phyloP scores from a whole-genome alignment of 129 eudicot species.

The Rutidosis leptorrhynchoides region DNA sequence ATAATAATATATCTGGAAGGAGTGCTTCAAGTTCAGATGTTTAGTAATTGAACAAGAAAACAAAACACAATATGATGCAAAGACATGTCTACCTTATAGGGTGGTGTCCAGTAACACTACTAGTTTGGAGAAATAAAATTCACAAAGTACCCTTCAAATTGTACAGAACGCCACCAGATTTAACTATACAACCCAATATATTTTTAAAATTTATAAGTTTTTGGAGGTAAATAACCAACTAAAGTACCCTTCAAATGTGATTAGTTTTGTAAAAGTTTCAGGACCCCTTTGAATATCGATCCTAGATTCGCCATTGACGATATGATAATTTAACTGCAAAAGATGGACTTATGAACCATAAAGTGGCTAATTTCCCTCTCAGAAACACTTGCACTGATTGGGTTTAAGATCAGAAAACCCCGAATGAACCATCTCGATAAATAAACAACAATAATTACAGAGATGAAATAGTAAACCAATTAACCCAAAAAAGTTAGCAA shows the following conservation, averaged over 20 bases:
- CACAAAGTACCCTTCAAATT: no score
- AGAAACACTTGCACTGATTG: background rate
- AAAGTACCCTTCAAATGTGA: no score
- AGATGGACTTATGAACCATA: background rate
- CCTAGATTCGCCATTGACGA: no score
- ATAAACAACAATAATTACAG: background rate
- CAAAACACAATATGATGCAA: background rate
- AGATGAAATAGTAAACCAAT: background rate
- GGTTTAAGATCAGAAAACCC: background rate
- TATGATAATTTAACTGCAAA: background rate
- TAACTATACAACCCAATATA: no score
- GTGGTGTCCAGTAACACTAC: no score
- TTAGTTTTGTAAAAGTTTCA: no score
- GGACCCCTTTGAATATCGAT: no score
- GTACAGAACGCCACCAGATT: no score
- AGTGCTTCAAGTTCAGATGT: background rate
- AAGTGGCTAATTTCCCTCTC: background rate
- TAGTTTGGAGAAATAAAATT: no score
- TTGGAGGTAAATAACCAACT: no score
- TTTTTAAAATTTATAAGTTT: no score
- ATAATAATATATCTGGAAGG: background rate
- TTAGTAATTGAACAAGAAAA: background rate
- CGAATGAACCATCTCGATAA: background rate
- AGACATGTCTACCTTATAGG: no score
- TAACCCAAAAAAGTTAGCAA: background rate